Base-by-base conservation (phyloP, 371 early-diverging fungal species). In the Mucor sp. region DNA sequence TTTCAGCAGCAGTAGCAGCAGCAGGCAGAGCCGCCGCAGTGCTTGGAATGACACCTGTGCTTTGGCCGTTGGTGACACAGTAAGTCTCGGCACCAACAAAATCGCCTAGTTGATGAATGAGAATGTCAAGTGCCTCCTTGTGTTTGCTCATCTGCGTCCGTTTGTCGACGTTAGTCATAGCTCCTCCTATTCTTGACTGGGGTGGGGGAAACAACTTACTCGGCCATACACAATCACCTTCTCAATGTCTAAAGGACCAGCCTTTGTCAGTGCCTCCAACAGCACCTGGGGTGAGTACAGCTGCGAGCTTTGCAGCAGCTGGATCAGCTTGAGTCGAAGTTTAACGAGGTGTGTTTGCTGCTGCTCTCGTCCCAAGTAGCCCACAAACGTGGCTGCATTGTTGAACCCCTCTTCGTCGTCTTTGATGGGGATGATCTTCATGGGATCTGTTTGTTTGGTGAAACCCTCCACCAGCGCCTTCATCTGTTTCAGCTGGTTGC, bases 51-150 rank as follows among this genome's bases (percentile, higher is more conserved):
- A 63, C 57, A 32, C 81, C 81, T 48, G 71, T 73, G 32, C 81
- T 80, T 60, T 78, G 73, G 0, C 87, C 87, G 65, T 81, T 80
- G 12, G 85, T 86, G 15, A 85, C 79, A 61, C 89, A 89, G 43
- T 85, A 84, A n/a, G 80, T 85, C 63, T 93, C 91, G 11, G 87
- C 90, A 32, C 89, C 90, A 14, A 81, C 78, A 69, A 85, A 86
- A 65, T 93, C 93, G 14, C 76, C 70, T 41, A 91, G 37, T 9
- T 81, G 77, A 33, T 83, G 77, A 23, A 85, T 89, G 63, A 89
- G 63, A 19, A 84, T 81, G 33, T 71, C 65, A 39, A 91, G 69
- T 25, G 85, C 85, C 9, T 84, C 81, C 43, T 85, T 77, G 62
- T 87, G 87, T 41, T 80, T 76, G 21, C 69, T 72, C 69, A 82